These are phyloP conservation scores for Aspergillus versicolor DNA, from an alignment of 2,329 filamentous ascomycete genomes.

Conservation along the genomic window DNA sequence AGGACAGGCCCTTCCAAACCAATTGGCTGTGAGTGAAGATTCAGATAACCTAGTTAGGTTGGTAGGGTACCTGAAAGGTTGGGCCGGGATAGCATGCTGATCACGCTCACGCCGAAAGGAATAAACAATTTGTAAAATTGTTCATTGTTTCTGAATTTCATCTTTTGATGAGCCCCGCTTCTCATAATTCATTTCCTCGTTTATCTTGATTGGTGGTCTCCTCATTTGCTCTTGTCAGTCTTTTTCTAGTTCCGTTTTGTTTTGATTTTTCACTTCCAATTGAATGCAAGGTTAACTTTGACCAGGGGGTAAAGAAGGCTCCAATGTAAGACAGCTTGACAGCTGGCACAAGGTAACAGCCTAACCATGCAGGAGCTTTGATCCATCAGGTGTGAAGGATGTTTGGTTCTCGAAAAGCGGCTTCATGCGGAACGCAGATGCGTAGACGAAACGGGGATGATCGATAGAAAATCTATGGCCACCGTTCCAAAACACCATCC, in stretches of 20 bases:
- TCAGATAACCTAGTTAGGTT: constrained; percentile 12
- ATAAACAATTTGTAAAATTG: constrained; percentile 5
- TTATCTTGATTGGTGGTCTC: background rate
- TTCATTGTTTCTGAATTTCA: constrained; percentile 7
- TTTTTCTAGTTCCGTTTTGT: constrained; percentile 5
- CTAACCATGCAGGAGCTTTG: constrained; percentile 34
- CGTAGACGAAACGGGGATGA: constrained; percentile 31
- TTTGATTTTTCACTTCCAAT: constrained; percentile 13
- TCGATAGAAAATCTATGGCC: constrained; percentile 28
- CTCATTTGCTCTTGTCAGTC: constrained; percentile 18
- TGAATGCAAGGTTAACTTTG: constrained; percentile 27
- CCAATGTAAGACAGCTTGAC: constrained; percentile 32
- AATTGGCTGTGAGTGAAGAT: constrained; percentile 22
- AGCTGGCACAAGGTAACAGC: constrained; percentile 35
- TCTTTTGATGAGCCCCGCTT: background rate
- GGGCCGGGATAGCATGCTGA: constrained; percentile 9
- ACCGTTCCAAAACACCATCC: constrained; percentile 28
- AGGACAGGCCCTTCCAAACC: constrained; percentile 15
- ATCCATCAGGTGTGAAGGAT: constrained; percentile 27
- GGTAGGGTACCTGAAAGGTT: constrained; percentile 17
- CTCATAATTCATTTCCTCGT: background rate
- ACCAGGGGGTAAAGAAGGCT: constrained; percentile 17
- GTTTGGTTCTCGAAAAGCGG: constrained; percentile 21
- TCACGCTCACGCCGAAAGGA: constrained; percentile 10
- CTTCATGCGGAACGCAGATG: constrained; percentile 31